Evolutionary conservation across 1,284 basidiomycete species (phyloP), one percentile per base, ranked within the genome.

Genomic region (Flammula alnicola): DNA sequence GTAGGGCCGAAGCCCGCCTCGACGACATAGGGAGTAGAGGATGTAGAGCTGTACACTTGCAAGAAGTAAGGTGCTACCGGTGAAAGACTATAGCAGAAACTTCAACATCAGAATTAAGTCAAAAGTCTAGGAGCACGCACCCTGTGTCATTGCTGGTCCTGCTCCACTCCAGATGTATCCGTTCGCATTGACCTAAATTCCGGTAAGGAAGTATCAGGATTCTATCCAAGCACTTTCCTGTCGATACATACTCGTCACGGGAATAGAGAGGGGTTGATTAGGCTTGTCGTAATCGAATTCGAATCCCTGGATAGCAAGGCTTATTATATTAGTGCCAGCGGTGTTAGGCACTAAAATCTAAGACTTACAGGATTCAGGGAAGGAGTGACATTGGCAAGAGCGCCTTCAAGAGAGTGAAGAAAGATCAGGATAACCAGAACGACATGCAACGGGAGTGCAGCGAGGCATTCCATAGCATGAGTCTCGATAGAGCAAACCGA

Each of bases 11-110:
- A 53, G 42, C 59, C 59, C 30, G 57, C 57, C 38, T 30, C 19
- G 14, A 59, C 37, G 6, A 49, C 17, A 20, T 51, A 58, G 16
- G 59, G 54, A 5, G 56, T 46, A 22, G 46, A 47, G 9, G 57
- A 54, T 14, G 51, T 46, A 20, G 59, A 61, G 36, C 31, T 51
- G 31, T 53, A 61, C 5, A 61, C 52, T 41, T 56, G 57, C 23
- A 61, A 42, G 19, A 53, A 57, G 44, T 61, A 61, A 17, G 59
- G 59, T 5, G 55, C 59, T 8, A 59, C 54, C 6, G 57, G 57
- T n/a, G 47, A 37, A 26, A 54, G 54, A 14, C 59, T 61, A 36
- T 17, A 26, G 23, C 5, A 12, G 5, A 19, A 37, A 2, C 4
- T 14, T 41, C 5, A 40, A 23, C 14, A 16, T 14, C 17, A 23